phyloP scores from a whole-genome alignment of 371 early-diverging fungal genomes.

The Amoeboaphelidium occidentale region DNA sequence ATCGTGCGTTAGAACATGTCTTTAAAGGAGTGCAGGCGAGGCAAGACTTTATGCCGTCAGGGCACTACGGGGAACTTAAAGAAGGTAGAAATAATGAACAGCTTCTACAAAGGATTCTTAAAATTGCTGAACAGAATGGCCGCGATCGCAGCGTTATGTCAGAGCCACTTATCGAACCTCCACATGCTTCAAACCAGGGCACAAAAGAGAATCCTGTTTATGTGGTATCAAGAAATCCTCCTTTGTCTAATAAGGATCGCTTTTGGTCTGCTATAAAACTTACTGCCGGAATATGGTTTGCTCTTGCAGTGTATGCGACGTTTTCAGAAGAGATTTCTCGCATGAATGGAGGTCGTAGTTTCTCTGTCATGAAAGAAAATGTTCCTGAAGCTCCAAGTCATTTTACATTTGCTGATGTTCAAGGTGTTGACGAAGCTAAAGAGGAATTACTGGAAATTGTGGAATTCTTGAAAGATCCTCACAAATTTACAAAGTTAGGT shows the following conservation, averaged over 20 bases:
- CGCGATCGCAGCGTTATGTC: not conserved
- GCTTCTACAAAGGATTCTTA: not conserved
- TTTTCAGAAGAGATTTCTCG: not conserved
- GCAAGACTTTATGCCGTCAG: not conserved
- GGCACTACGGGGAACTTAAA: not conserved
- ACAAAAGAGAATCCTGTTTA: not conserved
- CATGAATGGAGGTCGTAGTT: not conserved
- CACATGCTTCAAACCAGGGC: not conserved
- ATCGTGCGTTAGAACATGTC: not conserved
- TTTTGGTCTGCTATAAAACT: not conserved
- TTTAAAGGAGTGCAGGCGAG: not conserved
- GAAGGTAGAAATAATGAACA: not conserved
- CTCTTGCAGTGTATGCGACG: not conserved
- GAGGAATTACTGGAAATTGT: conserved; percentile 86
- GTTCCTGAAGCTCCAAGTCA: too few relatives aligned
- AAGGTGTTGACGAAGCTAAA: conserved; percentile 93
- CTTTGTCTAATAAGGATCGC: not conserved
- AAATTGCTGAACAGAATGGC: not conserved
- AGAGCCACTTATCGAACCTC: not conserved
- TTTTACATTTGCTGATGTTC: conserved; percentile 60
- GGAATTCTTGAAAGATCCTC: conserved; percentile 72
- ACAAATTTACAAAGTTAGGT: conserved; percentile 66
- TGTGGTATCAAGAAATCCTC: not conserved
- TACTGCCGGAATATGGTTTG: not conserved
- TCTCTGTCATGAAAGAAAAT: not conserved